These are phyloP conservation scores for Withania somnifera DNA, from an alignment of 305 asterid genomes.

Conservation along the genomic window DNA sequence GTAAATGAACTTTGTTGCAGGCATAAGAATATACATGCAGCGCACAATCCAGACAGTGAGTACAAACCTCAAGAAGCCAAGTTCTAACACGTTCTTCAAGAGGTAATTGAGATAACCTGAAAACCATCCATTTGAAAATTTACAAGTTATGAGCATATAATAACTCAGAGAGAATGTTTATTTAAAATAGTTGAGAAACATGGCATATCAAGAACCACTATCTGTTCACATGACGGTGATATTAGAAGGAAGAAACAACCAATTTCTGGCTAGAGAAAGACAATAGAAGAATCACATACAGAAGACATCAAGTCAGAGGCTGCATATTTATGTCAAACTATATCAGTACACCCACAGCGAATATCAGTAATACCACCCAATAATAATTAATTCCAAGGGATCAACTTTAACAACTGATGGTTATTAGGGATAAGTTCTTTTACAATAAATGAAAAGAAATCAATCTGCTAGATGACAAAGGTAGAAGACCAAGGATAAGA, in stretches of 20 bases:
- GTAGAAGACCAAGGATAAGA: background rate
- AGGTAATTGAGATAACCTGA: slow-evolving; percentile 59
- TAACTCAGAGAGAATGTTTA: background rate
- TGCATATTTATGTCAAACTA: background rate
- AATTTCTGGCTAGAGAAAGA: background rate
- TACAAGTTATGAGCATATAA: background rate
- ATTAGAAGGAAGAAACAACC: background rate
- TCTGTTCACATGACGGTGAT: background rate
- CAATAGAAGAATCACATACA: background rate
- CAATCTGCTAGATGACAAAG: background rate
- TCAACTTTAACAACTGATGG: background rate
- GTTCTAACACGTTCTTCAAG: slow-evolving; percentile 57
- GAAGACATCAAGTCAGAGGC: background rate
- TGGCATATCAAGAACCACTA: background rate
- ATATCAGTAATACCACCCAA: background rate
- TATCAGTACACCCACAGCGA: background rate
- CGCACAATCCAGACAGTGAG: background rate
- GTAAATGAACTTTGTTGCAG: background rate
- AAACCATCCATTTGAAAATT: slow-evolving; percentile 1
- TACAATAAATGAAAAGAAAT: background rate
- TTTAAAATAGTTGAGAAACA: background rate
- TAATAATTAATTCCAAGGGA: background rate
- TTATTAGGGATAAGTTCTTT: background rate
- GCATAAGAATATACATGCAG: background rate
- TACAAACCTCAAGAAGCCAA: slow-evolving; percentile 58